phyloP scores from a whole-genome alignment of 331 rosid species.

The Prunus yedoensis region DNA sequence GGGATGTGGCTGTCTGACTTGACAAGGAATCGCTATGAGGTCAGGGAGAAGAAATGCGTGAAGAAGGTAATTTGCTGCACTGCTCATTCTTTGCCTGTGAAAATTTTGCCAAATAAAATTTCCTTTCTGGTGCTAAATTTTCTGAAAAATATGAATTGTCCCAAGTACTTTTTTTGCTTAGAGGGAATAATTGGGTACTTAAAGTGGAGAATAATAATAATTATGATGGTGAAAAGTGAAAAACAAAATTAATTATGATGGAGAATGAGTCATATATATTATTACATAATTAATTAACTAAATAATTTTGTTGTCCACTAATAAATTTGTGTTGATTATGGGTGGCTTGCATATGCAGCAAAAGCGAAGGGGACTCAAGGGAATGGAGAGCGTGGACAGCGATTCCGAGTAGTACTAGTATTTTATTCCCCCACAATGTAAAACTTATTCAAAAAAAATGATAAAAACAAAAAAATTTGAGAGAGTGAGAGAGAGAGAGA shows the following conservation, averaged over 20 bases:
- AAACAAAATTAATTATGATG: too few species aligned
- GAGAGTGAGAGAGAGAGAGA: neutral
- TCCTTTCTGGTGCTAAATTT: neutral
- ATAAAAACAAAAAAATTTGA: neutral
- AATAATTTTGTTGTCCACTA: too few species aligned
- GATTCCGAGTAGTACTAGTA: slow-evolving; percentile 52
- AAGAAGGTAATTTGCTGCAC: slow-evolving; percentile 53
- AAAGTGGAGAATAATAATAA: slow-evolving; percentile 5
- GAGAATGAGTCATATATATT: too few species aligned
- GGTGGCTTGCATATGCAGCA: slow-evolving; percentile 48
- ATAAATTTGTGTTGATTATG: neutral
- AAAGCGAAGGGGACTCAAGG: slow-evolving; percentile 67
- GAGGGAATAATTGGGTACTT: neutral
- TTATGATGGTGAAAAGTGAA: too few species aligned
- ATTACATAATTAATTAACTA: too few species aligned
- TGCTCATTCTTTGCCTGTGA: neutral
- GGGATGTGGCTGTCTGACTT: slow-evolving; percentile 73
- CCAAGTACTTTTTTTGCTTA: neutral
- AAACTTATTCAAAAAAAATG: neutral
- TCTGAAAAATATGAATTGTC: too few species aligned
- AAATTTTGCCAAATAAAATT: neutral
- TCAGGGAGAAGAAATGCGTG: slow-evolving; percentile 69
- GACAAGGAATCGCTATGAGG: slow-evolving; percentile 71
- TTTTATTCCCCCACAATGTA: neutral
- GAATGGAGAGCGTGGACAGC: slow-evolving; percentile 62